phyloP scores from a whole-genome alignment of 2,329 filamentous ascomycete genomes.

The Aspergillus ibericus region DNA sequence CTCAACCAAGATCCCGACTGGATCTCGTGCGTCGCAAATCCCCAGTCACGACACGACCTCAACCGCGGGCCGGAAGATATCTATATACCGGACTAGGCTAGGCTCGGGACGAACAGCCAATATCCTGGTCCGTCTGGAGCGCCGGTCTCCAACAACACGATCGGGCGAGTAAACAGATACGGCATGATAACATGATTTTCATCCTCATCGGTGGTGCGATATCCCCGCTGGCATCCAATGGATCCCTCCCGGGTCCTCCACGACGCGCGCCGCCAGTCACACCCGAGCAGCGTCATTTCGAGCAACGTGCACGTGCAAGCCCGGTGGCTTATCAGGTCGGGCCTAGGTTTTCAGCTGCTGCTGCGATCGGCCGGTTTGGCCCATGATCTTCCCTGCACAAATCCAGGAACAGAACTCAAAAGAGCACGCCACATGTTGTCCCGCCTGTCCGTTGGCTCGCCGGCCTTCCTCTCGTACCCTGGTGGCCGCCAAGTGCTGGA shows the following conservation, averaged over 20 bases:
- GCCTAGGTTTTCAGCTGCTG: slow-evolving; percentile 1
- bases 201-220: background rate
- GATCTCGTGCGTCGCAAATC: background rate
- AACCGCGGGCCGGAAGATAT: slow-evolving; percentile 14
- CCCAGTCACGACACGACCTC: background rate
- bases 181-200: background rate
- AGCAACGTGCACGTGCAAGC: background rate
- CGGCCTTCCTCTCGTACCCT: background rate
- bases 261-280: background rate
- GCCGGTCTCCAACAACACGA: background rate
- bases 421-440: background rate
- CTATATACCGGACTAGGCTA: slow-evolving; percentile 17
- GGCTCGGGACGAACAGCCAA: slow-evolving; percentile 13
- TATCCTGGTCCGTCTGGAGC: slow-evolving; percentile 1
- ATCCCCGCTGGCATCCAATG: background rate
- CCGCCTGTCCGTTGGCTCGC: background rate
- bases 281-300: background rate
- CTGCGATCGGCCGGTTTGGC: slow-evolving; percentile 12
- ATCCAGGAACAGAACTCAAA: slow-evolving; percentile 14
- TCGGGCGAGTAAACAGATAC: background rate
- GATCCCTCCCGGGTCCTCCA: background rate
- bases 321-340: background rate
- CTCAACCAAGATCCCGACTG: slow-evolving; percentile 15
- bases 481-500: background rate
- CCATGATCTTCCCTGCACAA: slow-evolving; percentile 6